Percentiles rank a stretch among this genome's conserved stretches.
Conservation (phyloP, 1,284 basidiomycete species). For the Heterobasidion parviporum region DNA sequence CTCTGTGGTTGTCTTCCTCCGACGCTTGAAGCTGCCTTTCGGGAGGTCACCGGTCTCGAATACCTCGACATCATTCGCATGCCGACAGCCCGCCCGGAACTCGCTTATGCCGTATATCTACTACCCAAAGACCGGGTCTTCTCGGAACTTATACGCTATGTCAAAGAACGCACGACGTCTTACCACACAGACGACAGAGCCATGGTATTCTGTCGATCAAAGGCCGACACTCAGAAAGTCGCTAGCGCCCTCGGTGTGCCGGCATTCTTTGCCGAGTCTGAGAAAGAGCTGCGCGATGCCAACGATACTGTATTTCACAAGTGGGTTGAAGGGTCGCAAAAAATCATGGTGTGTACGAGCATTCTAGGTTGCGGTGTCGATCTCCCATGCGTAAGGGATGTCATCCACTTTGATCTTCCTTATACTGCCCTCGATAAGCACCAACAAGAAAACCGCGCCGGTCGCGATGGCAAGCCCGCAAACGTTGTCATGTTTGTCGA, state of each 20-base stretch:
- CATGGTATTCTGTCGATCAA: not conserved
- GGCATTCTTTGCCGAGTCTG: not conserved
- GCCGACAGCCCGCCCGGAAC: not conserved
- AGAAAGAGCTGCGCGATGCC: not conserved
- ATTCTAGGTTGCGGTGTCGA: not conserved
- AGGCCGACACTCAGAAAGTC: not conserved
- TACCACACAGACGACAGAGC: not conserved
- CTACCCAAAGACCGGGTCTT: not conserved
- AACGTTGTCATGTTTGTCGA: not conserved
- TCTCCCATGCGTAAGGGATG: not conserved
- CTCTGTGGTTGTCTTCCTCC: not conserved
- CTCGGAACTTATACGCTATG: not conserved
- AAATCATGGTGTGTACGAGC: not conserved
- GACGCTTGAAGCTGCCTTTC: not conserved
- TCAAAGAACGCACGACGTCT: not conserved
- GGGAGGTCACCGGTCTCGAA: not conserved
- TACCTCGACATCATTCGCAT: not conserved
- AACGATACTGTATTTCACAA: not conserved
- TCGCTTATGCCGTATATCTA: not conserved
- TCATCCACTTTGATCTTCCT: not conserved
- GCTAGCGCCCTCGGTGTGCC: not conserved
- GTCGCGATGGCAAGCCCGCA: not conserved
- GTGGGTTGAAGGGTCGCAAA: not conserved
- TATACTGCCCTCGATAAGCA: not conserved
- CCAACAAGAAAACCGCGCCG: not conserved